phyloP scores from a whole-genome alignment of 164 flowering plant genomes.

The Santalum album region DNA sequence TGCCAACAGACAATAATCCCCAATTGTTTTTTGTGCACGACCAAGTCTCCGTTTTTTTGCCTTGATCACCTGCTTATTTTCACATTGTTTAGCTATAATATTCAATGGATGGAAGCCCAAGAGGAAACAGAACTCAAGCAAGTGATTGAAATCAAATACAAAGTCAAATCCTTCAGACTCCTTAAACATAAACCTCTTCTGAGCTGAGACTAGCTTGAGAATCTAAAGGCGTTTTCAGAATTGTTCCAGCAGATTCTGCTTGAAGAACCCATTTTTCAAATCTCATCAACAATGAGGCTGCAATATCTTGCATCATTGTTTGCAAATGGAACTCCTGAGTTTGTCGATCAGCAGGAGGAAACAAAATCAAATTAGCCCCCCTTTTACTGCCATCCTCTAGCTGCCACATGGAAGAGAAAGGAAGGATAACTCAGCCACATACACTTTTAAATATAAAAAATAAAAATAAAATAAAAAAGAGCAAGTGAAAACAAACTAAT shows the following conservation, averaged over 20 bases:
- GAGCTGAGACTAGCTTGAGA: constrained; percentile 99
- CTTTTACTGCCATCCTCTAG: constrained; percentile 67
- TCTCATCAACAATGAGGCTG: constrained; percentile 93
- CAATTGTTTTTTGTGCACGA: constrained; percentile 96
- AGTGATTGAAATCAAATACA: constrained; percentile 9
- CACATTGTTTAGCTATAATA: constrained; percentile 2
- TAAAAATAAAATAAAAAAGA: too few species aligned
- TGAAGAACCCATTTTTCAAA: constrained; percentile 97
- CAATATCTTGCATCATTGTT: constrained; percentile 98
- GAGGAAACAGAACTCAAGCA: not conserved
- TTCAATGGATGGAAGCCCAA: constrained; percentile 1
- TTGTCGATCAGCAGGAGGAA: constrained; percentile 88
- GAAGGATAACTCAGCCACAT: too few species aligned
- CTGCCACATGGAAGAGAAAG: constrained; percentile 30
- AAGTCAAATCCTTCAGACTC: constrained; percentile 53
- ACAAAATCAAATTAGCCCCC: constrained; percentile 51
- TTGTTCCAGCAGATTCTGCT: constrained; percentile 95
- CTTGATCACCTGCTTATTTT: constrained; percentile 73
- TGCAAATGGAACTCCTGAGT: constrained; percentile 86
- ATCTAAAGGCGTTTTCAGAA: constrained; percentile 95
- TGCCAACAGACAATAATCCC: constrained; percentile 95
- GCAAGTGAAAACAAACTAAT: too few species aligned
- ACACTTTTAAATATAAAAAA: too few species aligned
- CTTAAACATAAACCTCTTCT: constrained; percentile 98
- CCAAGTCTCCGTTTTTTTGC: constrained; percentile 92